Base-by-base conservation (phyloP, 2,329 filamentous ascomycete genomes). In the Microsporum canis region DNA sequence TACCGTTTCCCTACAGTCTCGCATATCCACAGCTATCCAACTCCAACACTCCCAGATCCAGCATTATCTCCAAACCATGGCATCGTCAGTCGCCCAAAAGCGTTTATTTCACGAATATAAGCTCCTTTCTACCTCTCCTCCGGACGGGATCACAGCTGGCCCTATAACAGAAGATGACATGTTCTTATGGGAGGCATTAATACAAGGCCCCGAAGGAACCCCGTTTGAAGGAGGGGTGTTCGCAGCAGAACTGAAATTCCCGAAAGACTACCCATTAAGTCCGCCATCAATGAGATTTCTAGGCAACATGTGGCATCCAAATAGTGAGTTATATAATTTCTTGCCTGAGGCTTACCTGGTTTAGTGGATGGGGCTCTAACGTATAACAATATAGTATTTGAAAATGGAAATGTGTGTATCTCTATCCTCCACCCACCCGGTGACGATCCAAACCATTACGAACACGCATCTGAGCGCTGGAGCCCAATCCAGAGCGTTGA, bases 71-170 rank as follows among this genome's bases (percentile, higher is more conserved):
- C 5, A 47, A 38, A 57, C 33, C 27, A 81, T 81, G 79, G 69
- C 71, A 55, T 73, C 78, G 2, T 76, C 77, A 12, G 81, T 84
- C 34, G 84, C 84, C 51, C 81, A 83, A 45, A 85, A 85, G 68
- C 91, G 94, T 47, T 88, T 99, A 68, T 91, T 97, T 73, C 89
- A 92, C 77, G 94, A 99, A 80, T 99, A 99, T 81, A 89, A 89
- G 71, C 86, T 88, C 65, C 87, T 99, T 65, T 94, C 91, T 65
- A 92, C 90, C 71, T 94, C 95, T 76, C 90, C 92, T 0, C 92
- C 92, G n/a, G 92, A 97, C 64, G 94, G 94, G 73, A 97, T 99
- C 77, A 95, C 89, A 62, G 94, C 94, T 14, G 94, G 94, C 23
- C 94, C 94, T 38, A 80, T 96, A 63, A 88, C 84, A 66, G 94